These are phyloP conservation scores for Gilbertella persicaria DNA, from an alignment of 371 early-diverging fungal species.

Conservation along the genomic window DNA sequence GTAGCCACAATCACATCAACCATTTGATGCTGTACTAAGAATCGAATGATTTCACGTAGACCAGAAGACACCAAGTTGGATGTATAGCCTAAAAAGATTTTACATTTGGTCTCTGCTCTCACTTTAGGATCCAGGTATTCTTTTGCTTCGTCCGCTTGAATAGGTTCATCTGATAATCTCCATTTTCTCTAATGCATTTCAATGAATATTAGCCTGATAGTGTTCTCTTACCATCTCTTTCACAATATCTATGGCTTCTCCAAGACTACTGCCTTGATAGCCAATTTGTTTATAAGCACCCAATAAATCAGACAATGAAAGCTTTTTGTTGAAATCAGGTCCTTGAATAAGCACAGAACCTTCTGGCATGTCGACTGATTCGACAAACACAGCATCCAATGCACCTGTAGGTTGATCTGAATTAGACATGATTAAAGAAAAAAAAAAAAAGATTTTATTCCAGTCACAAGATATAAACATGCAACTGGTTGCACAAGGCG, in stretches of 20 bases:
- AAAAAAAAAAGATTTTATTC: constrained; percentile 12
- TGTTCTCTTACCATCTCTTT: constrained; percentile 78
- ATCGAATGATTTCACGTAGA: constrained; percentile 93
- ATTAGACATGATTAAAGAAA: background rate
- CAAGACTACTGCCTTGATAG: constrained; percentile 91
- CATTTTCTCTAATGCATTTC: constrained; percentile 62
- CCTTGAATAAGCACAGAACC: constrained; percentile 75
- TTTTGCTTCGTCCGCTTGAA: constrained; percentile 64
- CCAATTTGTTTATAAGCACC: constrained; percentile 79
- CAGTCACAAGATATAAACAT: background rate
- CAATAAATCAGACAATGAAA: constrained; percentile 66
- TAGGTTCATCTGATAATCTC: constrained; percentile 87
- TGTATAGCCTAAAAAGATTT: constrained; percentile 97
- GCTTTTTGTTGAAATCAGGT: constrained; percentile 85
- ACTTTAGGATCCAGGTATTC: constrained; percentile 68
- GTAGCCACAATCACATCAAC: constrained; percentile 96
- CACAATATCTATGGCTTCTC: constrained; percentile 85
- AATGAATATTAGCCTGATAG: background rate
- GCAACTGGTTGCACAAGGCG: too few species aligned
- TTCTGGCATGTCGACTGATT: constrained; percentile 70
- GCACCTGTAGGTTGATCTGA: constrained; percentile 28
- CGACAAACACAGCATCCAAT: constrained; percentile 69
- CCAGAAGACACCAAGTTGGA: constrained; percentile 98
- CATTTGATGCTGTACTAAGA: constrained; percentile 88
- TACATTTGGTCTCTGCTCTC: constrained; percentile 79